Conservation (phyloP, 2,329 filamentous ascomycete species). For the Ophiocordyceps camponoti-leonardi region DNA sequence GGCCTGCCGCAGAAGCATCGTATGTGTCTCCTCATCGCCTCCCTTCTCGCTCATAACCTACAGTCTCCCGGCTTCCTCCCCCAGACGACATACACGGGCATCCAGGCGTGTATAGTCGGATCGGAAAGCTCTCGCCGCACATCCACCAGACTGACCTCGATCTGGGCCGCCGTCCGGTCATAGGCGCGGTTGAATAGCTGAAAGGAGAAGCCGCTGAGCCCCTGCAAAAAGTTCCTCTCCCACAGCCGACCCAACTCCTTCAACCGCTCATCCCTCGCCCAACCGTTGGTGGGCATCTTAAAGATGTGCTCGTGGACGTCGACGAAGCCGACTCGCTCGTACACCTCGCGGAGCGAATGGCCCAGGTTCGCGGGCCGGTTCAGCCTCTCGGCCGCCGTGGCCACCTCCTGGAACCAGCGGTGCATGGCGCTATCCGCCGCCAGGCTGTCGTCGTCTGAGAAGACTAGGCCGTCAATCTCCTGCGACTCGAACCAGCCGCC, state of each 20-base stretch:
- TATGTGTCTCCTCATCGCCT: no score
- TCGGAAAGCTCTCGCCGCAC: slow-evolving; percentile 30
- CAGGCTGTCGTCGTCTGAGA: slow-evolving; percentile 29
- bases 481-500: slow-evolving; percentile 39
- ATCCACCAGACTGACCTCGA: slow-evolving; percentile 31
- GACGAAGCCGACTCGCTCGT: slow-evolving; percentile 33
- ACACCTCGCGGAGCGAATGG: slow-evolving; percentile 16
- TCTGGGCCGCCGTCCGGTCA: slow-evolving; percentile 24
- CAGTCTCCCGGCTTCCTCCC: slow-evolving; percentile 26
- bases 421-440: slow-evolving; percentile 17
- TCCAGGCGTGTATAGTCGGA: slow-evolving; percentile 28
- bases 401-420: slow-evolving; percentile 22
- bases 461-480: slow-evolving; percentile 21
- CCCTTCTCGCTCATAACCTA: no score
- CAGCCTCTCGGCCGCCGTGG: slow-evolving; percentile 18
- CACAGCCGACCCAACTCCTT: slow-evolving; percentile 27
- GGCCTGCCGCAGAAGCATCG: no score
- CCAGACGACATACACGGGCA: slow-evolving; percentile 30
- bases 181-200: slow-evolving; percentile 22
- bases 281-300: slow-evolving; percentile 36
- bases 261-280: slow-evolving; percentile 28
- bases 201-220: slow-evolving; percentile 27
- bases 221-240: slow-evolving; percentile 24
- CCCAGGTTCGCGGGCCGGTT: slow-evolving; percentile 20
- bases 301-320: slow-evolving; percentile 34